A percentile compares a stretch with the other conserved stretches of the same genome.
These are phyloP conservation scores for Scheffersomyces coipomensis DNA, from an alignment of 805 yeast genomes.

Conservation along the genomic window DNA sequence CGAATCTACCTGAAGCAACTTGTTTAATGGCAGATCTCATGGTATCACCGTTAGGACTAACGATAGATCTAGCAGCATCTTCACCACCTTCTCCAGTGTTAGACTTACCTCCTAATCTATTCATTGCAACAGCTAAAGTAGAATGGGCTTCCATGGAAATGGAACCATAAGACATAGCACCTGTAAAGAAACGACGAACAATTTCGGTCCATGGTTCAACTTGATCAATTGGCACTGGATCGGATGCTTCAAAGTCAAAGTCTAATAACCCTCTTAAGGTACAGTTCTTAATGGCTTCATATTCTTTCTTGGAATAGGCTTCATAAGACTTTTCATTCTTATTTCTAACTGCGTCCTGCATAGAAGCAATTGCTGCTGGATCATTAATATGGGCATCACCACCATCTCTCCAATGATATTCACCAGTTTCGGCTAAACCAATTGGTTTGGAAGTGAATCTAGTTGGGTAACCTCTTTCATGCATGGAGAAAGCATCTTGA, in stretches of 20 bases:
- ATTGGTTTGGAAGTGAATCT: constrained; percentile 69
- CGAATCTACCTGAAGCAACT: constrained; percentile 96
- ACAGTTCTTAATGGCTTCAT: constrained; percentile 88
- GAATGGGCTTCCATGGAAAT: constrained; percentile 98
- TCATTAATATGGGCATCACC: constrained; percentile 95
- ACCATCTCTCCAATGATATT: constrained; percentile 98
- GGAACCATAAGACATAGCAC: constrained; percentile 99
- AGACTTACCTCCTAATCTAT: constrained; percentile 94
- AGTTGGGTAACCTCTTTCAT: constrained; percentile 86
- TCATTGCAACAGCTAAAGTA: constrained; percentile 97
- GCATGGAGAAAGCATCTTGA: constrained; percentile 92
- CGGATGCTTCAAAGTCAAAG: constrained; percentile 72
- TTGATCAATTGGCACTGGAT: constrained; percentile 89
- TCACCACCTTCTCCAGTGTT: constrained; percentile 99
- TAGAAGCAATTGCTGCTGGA: constrained; percentile 90
- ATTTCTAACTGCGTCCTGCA: constrained; percentile 98
- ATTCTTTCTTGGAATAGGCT: constrained; percentile 83
- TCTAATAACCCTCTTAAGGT: constrained; percentile 93
- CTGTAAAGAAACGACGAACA: constrained; percentile 96
- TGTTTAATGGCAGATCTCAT: constrained; percentile 99
- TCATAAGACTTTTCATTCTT: constrained; percentile 93
- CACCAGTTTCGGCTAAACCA: constrained; percentile 91
- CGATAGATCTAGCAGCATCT: constrained; percentile 84
- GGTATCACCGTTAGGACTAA: constrained; percentile 86
- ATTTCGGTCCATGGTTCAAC: constrained; percentile 99